Evolutionary conservation across 805 yeast species (phyloP).

Genomic region (Candida sithepensis): DNA sequence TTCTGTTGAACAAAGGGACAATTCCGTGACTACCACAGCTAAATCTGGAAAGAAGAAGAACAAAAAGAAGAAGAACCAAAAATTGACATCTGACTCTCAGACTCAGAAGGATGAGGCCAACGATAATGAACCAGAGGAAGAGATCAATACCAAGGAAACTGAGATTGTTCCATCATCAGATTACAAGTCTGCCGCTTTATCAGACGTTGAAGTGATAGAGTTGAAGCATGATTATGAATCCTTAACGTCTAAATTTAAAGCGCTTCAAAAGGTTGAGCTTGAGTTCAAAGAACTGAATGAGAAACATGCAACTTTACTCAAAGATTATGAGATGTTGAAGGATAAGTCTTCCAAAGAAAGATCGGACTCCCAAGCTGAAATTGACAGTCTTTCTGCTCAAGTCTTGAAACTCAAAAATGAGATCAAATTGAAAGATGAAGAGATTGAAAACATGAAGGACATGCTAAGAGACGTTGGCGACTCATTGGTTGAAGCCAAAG

Average conservation of each 20-base stretch:
- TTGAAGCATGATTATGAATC: conserved; percentile 22
- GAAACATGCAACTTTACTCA: conserved; percentile 2
- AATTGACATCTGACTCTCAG: conserved; percentile 12
- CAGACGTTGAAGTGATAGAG: conserved; percentile 21
- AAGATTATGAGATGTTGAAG: conserved; percentile 2
- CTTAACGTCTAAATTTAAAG: conserved; percentile 10
- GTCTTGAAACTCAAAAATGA: conserved; percentile 23
- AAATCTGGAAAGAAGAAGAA: conserved; percentile 11
- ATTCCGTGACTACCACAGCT: not conserved
- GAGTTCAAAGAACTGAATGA: conserved; percentile 7
- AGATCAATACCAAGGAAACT: conserved; percentile 19
- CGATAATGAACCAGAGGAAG: conserved; percentile 15
- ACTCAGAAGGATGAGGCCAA: conserved; percentile 2
- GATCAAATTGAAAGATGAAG: conserved; percentile 48
- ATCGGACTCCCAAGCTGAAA: conserved; percentile 2
- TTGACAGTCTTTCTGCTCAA: conserved; percentile 9
- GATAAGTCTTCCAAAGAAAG: not conserved
- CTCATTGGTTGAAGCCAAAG: conserved; percentile 70
- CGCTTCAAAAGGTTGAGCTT: conserved; percentile 2
- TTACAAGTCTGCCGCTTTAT: conserved; percentile 1
- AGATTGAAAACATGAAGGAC: conserved; percentile 67
- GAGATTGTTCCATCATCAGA: conserved; percentile 9
- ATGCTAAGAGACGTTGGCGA: conserved; percentile 76
- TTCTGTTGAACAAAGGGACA: not conserved
- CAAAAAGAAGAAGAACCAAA: conserved; percentile 17